Base-by-base conservation (phyloP, 2,329 filamentous ascomycete genomes). In the Talaromyces rugulosus region DNA sequence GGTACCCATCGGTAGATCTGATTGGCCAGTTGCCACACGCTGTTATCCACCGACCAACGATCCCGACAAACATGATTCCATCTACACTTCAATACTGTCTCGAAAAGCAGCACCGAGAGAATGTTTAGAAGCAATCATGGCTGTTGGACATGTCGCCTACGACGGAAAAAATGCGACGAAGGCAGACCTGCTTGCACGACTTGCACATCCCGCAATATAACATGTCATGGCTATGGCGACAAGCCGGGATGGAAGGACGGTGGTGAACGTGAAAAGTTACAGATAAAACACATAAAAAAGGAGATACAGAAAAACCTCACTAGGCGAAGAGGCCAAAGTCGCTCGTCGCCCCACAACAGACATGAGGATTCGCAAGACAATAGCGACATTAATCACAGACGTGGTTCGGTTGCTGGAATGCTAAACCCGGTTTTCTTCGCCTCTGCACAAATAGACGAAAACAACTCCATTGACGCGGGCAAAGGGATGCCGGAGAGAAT, bases 81-180 rank as follows among this genome's bases (percentile, higher is more conserved):
- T 47, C 50, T 5, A 52, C 36, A 40, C 12, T 5, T 53, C 28
- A 23, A 23, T 23, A 1, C 23, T 23, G 23, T 53, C 16, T 53
- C 14, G 18, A 53, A 11, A 8, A n/a, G 8, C 12, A 51, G 16
- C 28, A n/a, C 9, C 28, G 7, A 30, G 11, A 52, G 18, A 18
- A 61, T 61, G 59, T 44, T 56, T 3, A 53, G 54, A 14, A 61
- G 31, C 47, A 57, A 57, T 4, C 44, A 57, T 27, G 86, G 86
- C 61, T 88, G 86, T 78, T 89, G 86, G 74, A 89, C 85, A 70
- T 89, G 87, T 74, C 82, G 87, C 65, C 75, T 89, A 65, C 83
- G 87, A 71, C 77, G 87, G 66, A 89, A 89, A 80, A 89, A 89
- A 80, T 89, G 87, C 70, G 87, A 89, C 68, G 87, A 89, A 73